Conservation (phyloP, 2,329 filamentous ascomycete species). For the Beauveria sp. region DNA sequence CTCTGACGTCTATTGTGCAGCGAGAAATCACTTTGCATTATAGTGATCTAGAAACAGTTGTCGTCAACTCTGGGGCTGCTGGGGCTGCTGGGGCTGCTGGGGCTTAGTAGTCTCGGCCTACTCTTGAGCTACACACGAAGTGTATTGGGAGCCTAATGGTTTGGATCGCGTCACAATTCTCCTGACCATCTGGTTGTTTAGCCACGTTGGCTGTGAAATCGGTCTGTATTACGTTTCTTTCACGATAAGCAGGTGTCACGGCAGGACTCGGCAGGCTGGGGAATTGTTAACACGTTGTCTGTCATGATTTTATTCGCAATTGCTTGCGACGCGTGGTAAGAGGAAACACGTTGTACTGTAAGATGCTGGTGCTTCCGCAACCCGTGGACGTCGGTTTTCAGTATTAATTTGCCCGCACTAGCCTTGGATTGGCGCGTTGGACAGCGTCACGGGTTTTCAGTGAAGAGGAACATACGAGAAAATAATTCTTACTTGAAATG, state of each 20-base stretch:
- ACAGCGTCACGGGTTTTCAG: neutral
- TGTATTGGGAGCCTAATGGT: neutral
- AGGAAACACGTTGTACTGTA: neutral
- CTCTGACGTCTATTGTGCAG: constrained; percentile 28
- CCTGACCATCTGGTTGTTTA: neutral
- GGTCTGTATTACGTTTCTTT: constrained; percentile 5
- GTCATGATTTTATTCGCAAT: neutral
- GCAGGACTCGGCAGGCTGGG: neutral
- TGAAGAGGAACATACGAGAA: neutral
- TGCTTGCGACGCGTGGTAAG: neutral
- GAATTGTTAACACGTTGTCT: neutral
- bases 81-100: constrained; percentile 19
- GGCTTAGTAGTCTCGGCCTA: neutral
- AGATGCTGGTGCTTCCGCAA: neutral
- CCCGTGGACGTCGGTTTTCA: neutral
- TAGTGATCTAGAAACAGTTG: constrained; percentile 49
- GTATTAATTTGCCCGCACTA: neutral
- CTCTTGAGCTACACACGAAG: neutral
- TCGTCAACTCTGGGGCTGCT: constrained; percentile 22
- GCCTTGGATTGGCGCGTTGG: neutral
- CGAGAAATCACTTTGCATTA: constrained; percentile 55
- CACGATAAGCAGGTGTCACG: neutral
- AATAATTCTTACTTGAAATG: neutral
- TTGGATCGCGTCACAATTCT: neutral
- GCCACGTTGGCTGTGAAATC: neutral